phyloP scores from a whole-genome alignment of 2,329 filamentous ascomycete genomes.

The Alternaria metachromatica region DNA sequence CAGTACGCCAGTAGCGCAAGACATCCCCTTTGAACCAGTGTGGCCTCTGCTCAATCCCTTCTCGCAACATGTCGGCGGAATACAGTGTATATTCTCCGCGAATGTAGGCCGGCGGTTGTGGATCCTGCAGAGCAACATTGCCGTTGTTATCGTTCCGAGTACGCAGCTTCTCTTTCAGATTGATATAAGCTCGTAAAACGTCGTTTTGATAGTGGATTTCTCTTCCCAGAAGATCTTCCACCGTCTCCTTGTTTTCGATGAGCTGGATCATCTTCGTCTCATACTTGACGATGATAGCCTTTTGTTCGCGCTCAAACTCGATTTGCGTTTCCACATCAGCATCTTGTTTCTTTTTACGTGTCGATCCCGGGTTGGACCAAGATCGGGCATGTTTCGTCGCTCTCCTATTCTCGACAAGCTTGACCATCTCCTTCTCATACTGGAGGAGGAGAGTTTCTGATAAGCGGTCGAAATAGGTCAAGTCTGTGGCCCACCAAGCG shows the following conservation, averaged over 20 bases:
- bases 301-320: background rate
- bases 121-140: too few relatives aligned
- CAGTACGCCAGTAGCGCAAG: background rate
- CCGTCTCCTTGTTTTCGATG: background rate
- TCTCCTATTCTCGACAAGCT: too few relatives aligned
- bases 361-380: too few relatives aligned
- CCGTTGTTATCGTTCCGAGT: too few relatives aligned
- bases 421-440: background rate
- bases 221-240: rapidly evolving
- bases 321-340: too few relatives aligned
- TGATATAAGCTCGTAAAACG: too few relatives aligned
- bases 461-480: background rate
- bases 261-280: background rate
- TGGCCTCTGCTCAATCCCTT: too few relatives aligned
- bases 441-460: background rate
- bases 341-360: too few relatives aligned
- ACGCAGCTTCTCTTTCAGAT: too few relatives aligned
- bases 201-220: background rate
- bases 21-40: too few relatives aligned
- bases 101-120: background rate
- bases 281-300: background rate
- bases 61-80: background rate
- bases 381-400: too few relatives aligned
- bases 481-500: background rate
- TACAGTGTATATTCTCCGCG: background rate